phyloP scores from a whole-genome alignment of 2,329 filamentous ascomycete species.

The Diaporthe citrichinensis region DNA sequence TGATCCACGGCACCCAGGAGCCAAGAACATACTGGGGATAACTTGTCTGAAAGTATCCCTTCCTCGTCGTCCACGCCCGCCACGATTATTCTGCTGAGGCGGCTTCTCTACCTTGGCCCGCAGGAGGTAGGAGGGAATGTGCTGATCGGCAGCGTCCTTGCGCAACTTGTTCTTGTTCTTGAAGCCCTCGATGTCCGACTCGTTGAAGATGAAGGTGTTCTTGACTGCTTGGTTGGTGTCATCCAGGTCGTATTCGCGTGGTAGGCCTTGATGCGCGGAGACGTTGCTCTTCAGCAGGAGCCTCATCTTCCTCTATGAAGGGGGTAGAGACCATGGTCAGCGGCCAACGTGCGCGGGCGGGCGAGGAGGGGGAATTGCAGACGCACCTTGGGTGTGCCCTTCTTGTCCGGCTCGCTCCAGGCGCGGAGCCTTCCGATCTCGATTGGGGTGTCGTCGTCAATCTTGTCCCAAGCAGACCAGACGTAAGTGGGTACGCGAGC shows the following conservation, averaged over 20 bases:
- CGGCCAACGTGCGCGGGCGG: not conserved
- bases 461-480: slow-evolving; percentile 82
- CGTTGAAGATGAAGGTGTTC: slow-evolving; percentile 93
- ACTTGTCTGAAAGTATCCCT: slow-evolving; percentile 76
- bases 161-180: slow-evolving; percentile 70
- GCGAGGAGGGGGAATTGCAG: not conserved
- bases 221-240: slow-evolving; percentile 75
- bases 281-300: slow-evolving; percentile 79
- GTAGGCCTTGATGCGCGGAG: slow-evolving; percentile 79
- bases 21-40: slow-evolving; percentile 76
- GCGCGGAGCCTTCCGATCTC: slow-evolving; percentile 81
- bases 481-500: slow-evolving; percentile 84
- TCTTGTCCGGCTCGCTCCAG: slow-evolving; percentile 64
- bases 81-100: slow-evolving; percentile 52
- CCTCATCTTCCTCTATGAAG: slow-evolving; percentile 61
- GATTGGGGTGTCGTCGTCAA: slow-evolving; percentile 87
- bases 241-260: slow-evolving; percentile 89
- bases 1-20: not conserved
- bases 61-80: slow-evolving; percentile 44
- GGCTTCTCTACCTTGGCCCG: slow-evolving; percentile 62
- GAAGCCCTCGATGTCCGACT: slow-evolving; percentile 90
- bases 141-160: slow-evolving; percentile 68
- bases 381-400: slow-evolving; percentile 48
- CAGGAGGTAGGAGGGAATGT: slow-evolving; percentile 71
- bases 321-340: not conserved